Evolutionary conservation across 176 grass and related monocot species (phyloP).

Genomic region (Phyllostachys edulis): DNA sequence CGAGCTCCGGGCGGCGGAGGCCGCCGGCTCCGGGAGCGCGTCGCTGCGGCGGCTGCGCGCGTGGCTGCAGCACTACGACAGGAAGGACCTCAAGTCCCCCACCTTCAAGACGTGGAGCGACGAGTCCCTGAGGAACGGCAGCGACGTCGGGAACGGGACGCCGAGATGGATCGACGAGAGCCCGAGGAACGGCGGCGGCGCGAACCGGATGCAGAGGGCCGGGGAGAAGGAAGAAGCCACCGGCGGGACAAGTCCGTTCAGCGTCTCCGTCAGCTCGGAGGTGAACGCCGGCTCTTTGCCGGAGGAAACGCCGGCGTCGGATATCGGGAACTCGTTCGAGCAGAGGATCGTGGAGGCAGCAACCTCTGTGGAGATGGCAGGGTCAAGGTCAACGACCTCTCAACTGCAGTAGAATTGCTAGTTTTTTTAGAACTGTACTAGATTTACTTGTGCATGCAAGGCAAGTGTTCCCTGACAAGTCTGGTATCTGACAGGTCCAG

Average conservation of each 20-base stretch:
- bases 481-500: too few relatives aligned
- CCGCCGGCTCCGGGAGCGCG: not conserved
- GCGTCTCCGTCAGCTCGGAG: slow-evolving; percentile 28
- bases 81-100: slow-evolving; percentile 36
- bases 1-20: slow-evolving; percentile 34
- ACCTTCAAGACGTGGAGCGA: slow-evolving; percentile 52
- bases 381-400: not conserved
- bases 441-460: too few relatives aligned
- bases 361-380: not conserved
- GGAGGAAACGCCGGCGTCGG: not conserved
- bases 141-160: not conserved
- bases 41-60: slow-evolving; percentile 42
- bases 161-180: not conserved
- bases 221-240: not conserved
- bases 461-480: too few relatives aligned
- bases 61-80: slow-evolving; percentile 48
- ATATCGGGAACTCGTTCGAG: slow-evolving; percentile 12
- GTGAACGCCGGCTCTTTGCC: slow-evolving; percentile 15
- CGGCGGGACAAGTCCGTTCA: slow-evolving; percentile 38
- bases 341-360: slow-evolving; percentile 29
- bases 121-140: not conserved
- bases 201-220: not conserved
- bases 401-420: not conserved
- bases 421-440: too few relatives aligned
- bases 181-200: not conserved